Evolutionary conservation across 169 alveolate species (phyloP), one percentile per base, ranked within the genome.

Genomic region (Pseudocohnilembus persalinus): DNA sequence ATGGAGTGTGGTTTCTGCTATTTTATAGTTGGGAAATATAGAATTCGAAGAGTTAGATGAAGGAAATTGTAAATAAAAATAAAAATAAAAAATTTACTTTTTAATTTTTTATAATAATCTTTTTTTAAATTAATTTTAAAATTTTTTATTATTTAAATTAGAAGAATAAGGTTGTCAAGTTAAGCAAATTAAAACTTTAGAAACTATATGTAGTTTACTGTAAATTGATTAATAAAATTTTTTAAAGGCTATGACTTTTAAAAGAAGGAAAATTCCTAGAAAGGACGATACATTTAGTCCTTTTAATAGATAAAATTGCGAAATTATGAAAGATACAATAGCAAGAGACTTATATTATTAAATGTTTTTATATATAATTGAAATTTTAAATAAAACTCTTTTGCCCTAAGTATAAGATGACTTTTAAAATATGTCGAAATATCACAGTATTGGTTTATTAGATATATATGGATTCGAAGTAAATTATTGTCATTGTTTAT

Each of bases 391-490:
- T 76, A 65, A 87, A 35, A 83, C 84, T 29, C 80, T 92, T 27
- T 28, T 29, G 76, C 85, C 88, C 63, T 73, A 83, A 30, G 74
- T 24, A n/a, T 82, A 78, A 77, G n/a, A 78, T 1, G 20, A 49
- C 68, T 49, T 4, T 49, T 49, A 49, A 20, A 11, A 11, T 49
- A 11, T 49, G 68, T 79, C 77, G 86, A 91, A n/a, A n/a, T n/a
- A n/a, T n/a, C n/a, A n/a, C n/a, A n/a, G n/a, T n/a, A n/a, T 94
- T 6, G 99, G 99, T 15, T 93, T 98, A 28, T 92, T 98, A 81
- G 99, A 99, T 87, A 99, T 99, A 49, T 99, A 98, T 87, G 99
- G 99, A 27, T 99, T 99, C 87, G 99, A 99, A 95, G 98, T 98
- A n/a, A n/a, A n/a, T n/a, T n/a, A n/a, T n/a, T n/a, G n/a, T n/a